Evolutionary conservation across 2,329 filamentous ascomycete species (phyloP).

Genomic region (Ciborinia camelliae): DNA sequence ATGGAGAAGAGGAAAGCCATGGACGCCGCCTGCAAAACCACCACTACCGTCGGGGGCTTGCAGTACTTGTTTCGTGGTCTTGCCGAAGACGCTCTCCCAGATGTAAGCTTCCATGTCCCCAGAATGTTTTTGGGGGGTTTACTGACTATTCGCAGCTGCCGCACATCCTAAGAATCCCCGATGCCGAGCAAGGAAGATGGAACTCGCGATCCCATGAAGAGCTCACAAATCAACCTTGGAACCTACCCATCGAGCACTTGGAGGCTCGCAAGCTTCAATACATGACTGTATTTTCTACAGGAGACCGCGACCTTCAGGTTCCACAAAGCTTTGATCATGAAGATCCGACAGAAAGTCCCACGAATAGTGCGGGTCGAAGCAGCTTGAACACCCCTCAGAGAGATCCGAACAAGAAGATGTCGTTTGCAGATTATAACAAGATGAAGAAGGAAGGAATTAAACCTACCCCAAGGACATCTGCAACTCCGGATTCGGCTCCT

Average conservation of each 20-base stretch:
- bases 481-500: conserved; percentile 20
- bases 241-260: conserved; percentile 34
- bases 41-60: conserved; percentile 7
- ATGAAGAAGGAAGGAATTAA: conserved; percentile 34
- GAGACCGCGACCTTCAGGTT: conserved; percentile 31
- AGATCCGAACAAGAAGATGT: conserved; percentile 35
- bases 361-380: conserved; percentile 30
- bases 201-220: conserved; percentile 21
- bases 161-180: conserved; percentile 16
- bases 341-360: conserved; percentile 27
- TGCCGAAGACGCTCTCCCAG: conserved; percentile 14
- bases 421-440: conserved; percentile 37
- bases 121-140: neutral
- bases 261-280: conserved; percentile 36
- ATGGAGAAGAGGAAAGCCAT: conserved; percentile 15
- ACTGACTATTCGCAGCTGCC: conserved; percentile 11
- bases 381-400: conserved; percentile 34
- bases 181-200: conserved; percentile 3
- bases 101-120: conserved; percentile 12
- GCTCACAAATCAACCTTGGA: conserved; percentile 24
- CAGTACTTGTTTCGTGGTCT: conserved; percentile 6
- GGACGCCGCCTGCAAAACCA: neutral
- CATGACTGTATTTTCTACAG: conserved; percentile 34
- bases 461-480: conserved; percentile 25
- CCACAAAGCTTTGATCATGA: conserved; percentile 34